These are phyloP conservation scores for Solanum pennellii DNA, from an alignment of 257 asterid species.

Conservation along the genomic window DNA sequence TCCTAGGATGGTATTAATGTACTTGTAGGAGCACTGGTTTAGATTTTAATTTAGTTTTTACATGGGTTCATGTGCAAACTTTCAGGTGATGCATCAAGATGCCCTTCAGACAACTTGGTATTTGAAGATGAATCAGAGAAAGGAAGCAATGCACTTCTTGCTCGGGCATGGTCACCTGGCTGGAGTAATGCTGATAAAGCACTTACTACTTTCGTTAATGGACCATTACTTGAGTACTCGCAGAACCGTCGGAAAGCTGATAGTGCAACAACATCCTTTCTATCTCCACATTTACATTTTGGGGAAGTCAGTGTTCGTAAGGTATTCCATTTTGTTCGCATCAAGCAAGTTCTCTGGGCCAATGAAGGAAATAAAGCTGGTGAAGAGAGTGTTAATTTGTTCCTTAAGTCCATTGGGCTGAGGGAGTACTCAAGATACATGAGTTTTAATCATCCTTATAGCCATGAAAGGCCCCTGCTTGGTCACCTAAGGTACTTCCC, in stretches of 20 bases:
- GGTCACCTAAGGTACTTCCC: slow-evolving; percentile 75
- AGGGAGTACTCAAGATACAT: slow-evolving; percentile 85
- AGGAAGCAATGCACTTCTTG: slow-evolving; percentile 92
- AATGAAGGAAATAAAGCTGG: slow-evolving; percentile 82
- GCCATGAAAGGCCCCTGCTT: slow-evolving; percentile 85
- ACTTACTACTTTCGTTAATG: slow-evolving; percentile 60
- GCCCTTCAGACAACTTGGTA: slow-evolving; percentile 39
- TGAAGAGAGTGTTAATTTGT: slow-evolving; percentile 82
- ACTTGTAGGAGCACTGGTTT: background rate
- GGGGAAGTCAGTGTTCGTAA: slow-evolving; percentile 89
- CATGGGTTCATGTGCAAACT: background rate
- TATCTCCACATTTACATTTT: slow-evolving; percentile 85
- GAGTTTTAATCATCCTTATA: slow-evolving; percentile 90
- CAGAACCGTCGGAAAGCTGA: slow-evolving; percentile 85
- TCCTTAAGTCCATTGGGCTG: slow-evolving; percentile 86
- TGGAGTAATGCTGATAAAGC: slow-evolving; percentile 94
- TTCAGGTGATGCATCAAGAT: slow-evolving; percentile 59
- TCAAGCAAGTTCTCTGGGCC: slow-evolving; percentile 82
- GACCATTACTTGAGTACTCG: slow-evolving; percentile 71
- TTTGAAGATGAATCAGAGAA: slow-evolving; percentile 86
- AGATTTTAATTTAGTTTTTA: background rate
- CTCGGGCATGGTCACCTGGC: slow-evolving; percentile 94
- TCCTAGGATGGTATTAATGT: background rate
- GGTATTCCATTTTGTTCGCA: slow-evolving; percentile 77
- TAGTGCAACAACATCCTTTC: slow-evolving; percentile 88